Conservation (phyloP, 106 monocot species). For the Dioscorea dumetorum region DNA sequence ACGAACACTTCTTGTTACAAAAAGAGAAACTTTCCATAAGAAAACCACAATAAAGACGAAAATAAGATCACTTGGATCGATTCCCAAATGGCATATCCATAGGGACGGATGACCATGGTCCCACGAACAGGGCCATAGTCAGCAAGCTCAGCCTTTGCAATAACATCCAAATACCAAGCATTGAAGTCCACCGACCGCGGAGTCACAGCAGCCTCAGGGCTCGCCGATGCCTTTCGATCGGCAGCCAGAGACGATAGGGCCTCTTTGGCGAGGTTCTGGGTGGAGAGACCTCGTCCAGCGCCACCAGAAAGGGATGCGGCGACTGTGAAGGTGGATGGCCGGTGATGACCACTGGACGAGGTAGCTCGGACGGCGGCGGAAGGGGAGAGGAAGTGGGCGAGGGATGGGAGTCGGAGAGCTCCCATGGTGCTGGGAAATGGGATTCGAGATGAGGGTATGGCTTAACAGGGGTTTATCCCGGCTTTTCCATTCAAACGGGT, state of each 20-base stretch:
- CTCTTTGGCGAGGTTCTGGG: constrained; percentile 34
- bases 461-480: too few species aligned
- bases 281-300: constrained; percentile 9
- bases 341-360: constrained; percentile 9
- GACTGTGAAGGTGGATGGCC: background rate
- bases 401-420: constrained; percentile 40
- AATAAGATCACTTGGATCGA: constrained; percentile 53
- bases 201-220: constrained; percentile 48
- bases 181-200: constrained; percentile 86
- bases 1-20: background rate
- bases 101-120: constrained; percentile 95
- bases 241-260: constrained; percentile 10
- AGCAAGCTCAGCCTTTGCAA: constrained; percentile 81
- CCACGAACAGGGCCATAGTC: constrained; percentile 95
- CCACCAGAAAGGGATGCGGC: constrained; percentile 13
- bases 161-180: constrained; percentile 92
- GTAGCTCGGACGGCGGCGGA: constrained; percentile 9
- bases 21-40: background rate
- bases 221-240: constrained; percentile 8
- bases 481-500: too few species aligned
- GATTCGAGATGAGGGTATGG: too few species aligned
- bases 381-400: constrained; percentile 40
- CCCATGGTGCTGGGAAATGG: constrained; percentile 22
- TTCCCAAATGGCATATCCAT: constrained; percentile 98
- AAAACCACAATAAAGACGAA: background rate